Evolutionary conservation across 352 stramenopile genomes (phyloP), one percentile per base, ranked within the genome.

Genomic region (Lagenidium giganteum): DNA sequence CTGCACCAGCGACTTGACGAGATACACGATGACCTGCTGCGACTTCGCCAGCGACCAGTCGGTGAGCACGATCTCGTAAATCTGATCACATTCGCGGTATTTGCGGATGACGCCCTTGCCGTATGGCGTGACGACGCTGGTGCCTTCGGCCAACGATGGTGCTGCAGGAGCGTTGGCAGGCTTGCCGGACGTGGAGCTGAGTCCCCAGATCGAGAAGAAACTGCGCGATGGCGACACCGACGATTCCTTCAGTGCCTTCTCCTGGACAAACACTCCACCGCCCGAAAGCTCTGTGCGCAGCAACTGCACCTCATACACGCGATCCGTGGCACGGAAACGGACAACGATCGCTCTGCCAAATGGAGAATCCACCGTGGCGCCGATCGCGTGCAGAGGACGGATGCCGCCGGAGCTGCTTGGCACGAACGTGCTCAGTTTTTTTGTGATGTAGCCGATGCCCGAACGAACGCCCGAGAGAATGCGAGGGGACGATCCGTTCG

Each of bases 401-500:
- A 39, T 41, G 6, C 42, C 35, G 3, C 31, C 38, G 0, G 63
- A 57, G 20, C 42, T 50, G 13, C 74, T 66, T 17, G 75, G 75
- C 0, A 86, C 78, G 42, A 90, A 88, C 14, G 66, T 87, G 35
- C 69, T 84, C 12, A 90, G 54, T 34, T 83, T 83, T 47, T 88
- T 87, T 4, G 78, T 90, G 37, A 90, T 85, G 36, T 87, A 90
- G 14, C 78, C 78, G 6, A 90, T 54, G 21, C 78, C 62, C 0
- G 74, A 87, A 9, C 78, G 75, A 14, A 90, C 75, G 22, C 78
- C 78, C 6, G 67, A 64, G 37, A 90, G 85, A 65, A 85, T 88
- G 22, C 75, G 70, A 6, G 78, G 78, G 12, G 75, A 87, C 1
- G 65, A 47, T 5, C 54, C 64, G 18, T 67, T 58, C 8, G 64